These are phyloP conservation scores for Penicillium sp. DNA, from an alignment of 2,329 filamentous ascomycete species.

Conservation along the genomic window DNA sequence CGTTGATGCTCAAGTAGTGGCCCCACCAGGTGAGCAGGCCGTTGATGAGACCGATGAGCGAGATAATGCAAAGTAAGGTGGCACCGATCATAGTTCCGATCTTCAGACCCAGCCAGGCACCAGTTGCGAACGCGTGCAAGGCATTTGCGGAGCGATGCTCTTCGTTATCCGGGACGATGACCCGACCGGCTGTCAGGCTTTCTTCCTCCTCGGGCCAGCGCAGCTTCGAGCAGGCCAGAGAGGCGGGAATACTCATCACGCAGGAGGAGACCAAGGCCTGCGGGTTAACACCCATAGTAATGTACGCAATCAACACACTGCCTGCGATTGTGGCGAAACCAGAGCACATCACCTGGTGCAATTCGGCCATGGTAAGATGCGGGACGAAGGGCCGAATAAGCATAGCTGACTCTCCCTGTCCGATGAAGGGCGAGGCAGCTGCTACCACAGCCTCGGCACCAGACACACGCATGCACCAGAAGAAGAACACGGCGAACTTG, in stretches of 20 bases:
- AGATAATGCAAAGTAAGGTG: constrained; percentile 80
- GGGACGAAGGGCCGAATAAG: constrained; percentile 83
- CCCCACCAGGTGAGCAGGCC: constrained; percentile 83
- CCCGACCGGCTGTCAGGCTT: constrained; percentile 75
- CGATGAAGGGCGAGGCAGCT: constrained; percentile 88
- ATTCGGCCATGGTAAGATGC: constrained; percentile 79
- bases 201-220: constrained; percentile 87
- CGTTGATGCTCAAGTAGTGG: constrained; percentile 69
- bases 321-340: constrained; percentile 92
- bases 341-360: constrained; percentile 90
- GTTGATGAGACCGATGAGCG: constrained; percentile 70
- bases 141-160: constrained; percentile 71
- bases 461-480: constrained; percentile 82
- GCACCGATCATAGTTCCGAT: constrained; percentile 80
- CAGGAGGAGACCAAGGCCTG: constrained; percentile 86
- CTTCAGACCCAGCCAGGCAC: constrained; percentile 81
- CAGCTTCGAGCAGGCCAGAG: constrained; percentile 83
- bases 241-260: constrained; percentile 93
- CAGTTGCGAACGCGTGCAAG: constrained; percentile 80
- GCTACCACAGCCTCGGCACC: constrained; percentile 93
- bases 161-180: constrained; percentile 76
- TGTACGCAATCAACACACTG: constrained; percentile 82
- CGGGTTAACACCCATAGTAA: constrained; percentile 75
- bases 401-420: constrained; percentile 92
- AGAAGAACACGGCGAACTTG: constrained; percentile 88